Evolutionary conservation across 805 yeast species (phyloP).

Genomic region (Tetrapisispora iriomotensis): DNA sequence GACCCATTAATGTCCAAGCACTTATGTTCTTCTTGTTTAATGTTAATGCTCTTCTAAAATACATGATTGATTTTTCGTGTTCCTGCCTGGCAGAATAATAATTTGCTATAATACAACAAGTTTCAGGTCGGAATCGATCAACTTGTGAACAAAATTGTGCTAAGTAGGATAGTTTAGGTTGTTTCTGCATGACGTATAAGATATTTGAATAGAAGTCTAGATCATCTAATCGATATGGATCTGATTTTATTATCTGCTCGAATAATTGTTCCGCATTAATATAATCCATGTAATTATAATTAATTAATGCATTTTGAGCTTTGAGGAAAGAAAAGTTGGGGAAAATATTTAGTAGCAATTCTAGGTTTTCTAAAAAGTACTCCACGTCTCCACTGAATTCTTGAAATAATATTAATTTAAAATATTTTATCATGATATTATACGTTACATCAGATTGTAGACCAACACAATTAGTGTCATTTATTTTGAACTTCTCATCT

Average conservation of each 20-base stretch:
- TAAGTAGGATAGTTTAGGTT: conserved; percentile 69
- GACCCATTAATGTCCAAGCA: conserved; percentile 99
- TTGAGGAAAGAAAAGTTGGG: conserved; percentile 69
- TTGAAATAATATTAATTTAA: conserved; percentile 58
- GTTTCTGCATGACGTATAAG: conserved; percentile 85
- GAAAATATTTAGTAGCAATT: conserved; percentile 41
- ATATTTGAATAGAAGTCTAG: conserved; percentile 92
- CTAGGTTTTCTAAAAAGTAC: conserved; percentile 42
- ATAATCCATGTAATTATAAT: conserved; percentile 81
- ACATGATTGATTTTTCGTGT: conserved; percentile 90
- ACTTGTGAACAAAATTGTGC: conserved; percentile 79
- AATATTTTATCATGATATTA: conserved; percentile 40
- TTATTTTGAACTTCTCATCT: conserved; percentile 21
- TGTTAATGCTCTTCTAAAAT: conserved; percentile 80
- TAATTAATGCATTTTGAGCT: conserved; percentile 72
- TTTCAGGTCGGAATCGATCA: conserved; percentile 85
- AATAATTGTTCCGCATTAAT: conserved; percentile 68
- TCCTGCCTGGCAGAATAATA: conserved; percentile 86
- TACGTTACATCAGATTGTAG: conserved; percentile 10
- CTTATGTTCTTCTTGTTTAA: conserved; percentile 70
- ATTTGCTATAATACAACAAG: conserved; percentile 90
- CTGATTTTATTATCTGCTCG: conserved; percentile 59
- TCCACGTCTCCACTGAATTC: conserved; percentile 66
- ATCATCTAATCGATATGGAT: conserved; percentile 84
- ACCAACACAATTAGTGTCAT: conserved; percentile 5